A percentile compares a stretch with the other conserved stretches of the same genome.
These are phyloP conservation scores for Elsinoe batatas DNA, from an alignment of 2,329 filamentous ascomycete genomes.

Conservation along the genomic window DNA sequence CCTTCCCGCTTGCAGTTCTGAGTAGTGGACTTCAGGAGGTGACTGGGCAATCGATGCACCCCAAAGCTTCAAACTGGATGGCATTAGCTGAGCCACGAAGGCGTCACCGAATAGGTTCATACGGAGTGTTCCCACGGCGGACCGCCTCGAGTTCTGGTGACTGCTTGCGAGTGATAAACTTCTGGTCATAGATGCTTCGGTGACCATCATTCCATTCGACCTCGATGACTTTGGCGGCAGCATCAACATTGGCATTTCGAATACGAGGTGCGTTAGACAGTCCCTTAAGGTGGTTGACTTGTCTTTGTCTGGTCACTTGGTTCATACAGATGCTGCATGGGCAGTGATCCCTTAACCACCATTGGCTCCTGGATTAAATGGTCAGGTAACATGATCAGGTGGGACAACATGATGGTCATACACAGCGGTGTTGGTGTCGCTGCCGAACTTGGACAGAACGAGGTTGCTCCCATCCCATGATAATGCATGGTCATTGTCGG, in stretches of 20 bases:
- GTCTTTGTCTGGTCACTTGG: constrained; percentile 16
- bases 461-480: constrained; percentile 10
- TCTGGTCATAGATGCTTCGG: constrained; percentile 15
- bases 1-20: constrained; percentile 14
- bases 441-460: constrained; percentile 1
- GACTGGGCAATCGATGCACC: constrained; percentile 18
- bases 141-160: constrained; percentile 9
- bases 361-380: neutral
- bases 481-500: neutral
- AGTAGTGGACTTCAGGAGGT: constrained; percentile 23
- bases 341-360: constrained; percentile 16
- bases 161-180: constrained; percentile 13
- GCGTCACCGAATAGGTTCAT: neutral
- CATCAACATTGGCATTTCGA: constrained; percentile 11
- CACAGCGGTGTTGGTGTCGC: constrained; percentile 2
- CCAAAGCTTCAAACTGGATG: constrained; percentile 17
- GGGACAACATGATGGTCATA: neutral
- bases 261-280: neutral
- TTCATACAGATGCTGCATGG: constrained; percentile 16
- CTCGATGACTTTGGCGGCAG: constrained; percentile 2
- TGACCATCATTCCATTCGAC: constrained; percentile 17
- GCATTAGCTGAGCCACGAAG: neutral
- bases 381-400: neutral
- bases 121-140: constrained; percentile 15
- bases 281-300: constrained; percentile 15